Percentiles rank a stretch among this genome's conserved stretches.
phyloP scores from a whole-genome alignment of 2,329 filamentous ascomycete genomes.

The Phyllosticta citribraziliensis region DNA sequence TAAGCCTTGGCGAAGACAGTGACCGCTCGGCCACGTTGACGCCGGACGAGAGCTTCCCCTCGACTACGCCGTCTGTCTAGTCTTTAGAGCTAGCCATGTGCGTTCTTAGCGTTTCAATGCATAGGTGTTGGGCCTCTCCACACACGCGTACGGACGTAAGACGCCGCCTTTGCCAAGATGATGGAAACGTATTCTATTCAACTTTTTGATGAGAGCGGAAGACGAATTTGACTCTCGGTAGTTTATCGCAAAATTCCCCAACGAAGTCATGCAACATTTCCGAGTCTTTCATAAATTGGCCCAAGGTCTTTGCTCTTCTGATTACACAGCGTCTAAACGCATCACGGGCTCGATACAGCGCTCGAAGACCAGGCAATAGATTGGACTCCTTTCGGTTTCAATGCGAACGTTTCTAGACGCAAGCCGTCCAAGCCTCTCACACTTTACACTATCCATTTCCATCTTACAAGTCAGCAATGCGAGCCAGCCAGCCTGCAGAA shows the following conservation, averaged over 20 bases:
- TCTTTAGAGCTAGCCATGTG: not conserved
- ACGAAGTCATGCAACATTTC: not conserved
- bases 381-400: not conserved
- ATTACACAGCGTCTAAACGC: not conserved
- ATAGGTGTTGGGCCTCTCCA: not conserved
- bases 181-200: not conserved
- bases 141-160: not conserved
- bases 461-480: too few species aligned
- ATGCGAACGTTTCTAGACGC: not conserved
- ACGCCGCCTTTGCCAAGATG: not conserved
- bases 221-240: not conserved
- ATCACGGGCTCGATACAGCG: not conserved
- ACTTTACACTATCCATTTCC: too few species aligned
- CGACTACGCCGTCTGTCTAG: not conserved
- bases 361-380: not conserved
- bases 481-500: not conserved
- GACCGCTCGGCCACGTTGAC: conserved; percentile 10
- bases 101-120: not conserved
- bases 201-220: not conserved
- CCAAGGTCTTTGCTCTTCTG: not conserved
- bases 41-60: conserved; percentile 4
- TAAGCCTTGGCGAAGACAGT: conserved; percentile 9
- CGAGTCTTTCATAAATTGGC: not conserved
- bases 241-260: not conserved
- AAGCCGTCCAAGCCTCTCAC: too few species aligned